phyloP scores from a whole-genome alignment of 2,329 filamentous ascomycete species.

The Aspergillus sp. region DNA sequence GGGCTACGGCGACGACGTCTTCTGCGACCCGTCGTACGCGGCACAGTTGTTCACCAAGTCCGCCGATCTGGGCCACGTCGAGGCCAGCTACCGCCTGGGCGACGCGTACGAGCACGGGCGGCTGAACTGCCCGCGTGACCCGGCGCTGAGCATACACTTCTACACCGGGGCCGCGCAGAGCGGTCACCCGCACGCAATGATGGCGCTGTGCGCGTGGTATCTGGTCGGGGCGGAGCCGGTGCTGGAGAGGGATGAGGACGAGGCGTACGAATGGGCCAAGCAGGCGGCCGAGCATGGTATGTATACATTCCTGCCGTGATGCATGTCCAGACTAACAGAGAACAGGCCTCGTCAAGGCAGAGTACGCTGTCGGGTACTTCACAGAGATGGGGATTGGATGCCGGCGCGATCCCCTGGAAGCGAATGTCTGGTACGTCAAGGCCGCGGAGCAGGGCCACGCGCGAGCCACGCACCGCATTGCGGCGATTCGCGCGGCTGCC shows the following conservation, averaged over 20 bases:
- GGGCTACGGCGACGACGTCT: constrained; percentile 90
- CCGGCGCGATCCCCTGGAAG: constrained; percentile 84
- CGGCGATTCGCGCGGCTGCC: constrained; percentile 77
- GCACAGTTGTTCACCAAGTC: constrained; percentile 91
- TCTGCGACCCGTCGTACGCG: constrained; percentile 81
- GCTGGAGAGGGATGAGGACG: constrained; percentile 86
- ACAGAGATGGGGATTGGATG: constrained; percentile 98
- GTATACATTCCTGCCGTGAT: constrained; percentile 27
- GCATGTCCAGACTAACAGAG: too few species aligned
- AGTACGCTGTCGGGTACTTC: constrained; percentile 94
- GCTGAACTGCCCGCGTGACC: constrained; percentile 78
- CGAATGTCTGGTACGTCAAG: constrained; percentile 97
- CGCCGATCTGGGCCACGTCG: constrained; percentile 78
- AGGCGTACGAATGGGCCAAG: constrained; percentile 93
- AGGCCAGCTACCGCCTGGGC: constrained; percentile 82
- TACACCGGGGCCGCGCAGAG: constrained; percentile 86
- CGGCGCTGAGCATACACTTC: constrained; percentile 90
- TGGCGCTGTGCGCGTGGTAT: constrained; percentile 98
- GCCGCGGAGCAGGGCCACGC: constrained; percentile 88
- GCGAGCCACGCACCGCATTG: constrained; percentile 74
- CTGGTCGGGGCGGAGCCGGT: constrained; percentile 89
- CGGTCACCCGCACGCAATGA: constrained; percentile 82
- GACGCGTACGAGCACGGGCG: constrained; percentile 93
- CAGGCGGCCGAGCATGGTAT: constrained; percentile 76
- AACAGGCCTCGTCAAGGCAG: constrained; percentile 56